A percentile compares a stretch with the other conserved stretches of the same genome.
phyloP scores from a whole-genome alignment of 305 asterid genomes.

The Solanum chacoense region DNA sequence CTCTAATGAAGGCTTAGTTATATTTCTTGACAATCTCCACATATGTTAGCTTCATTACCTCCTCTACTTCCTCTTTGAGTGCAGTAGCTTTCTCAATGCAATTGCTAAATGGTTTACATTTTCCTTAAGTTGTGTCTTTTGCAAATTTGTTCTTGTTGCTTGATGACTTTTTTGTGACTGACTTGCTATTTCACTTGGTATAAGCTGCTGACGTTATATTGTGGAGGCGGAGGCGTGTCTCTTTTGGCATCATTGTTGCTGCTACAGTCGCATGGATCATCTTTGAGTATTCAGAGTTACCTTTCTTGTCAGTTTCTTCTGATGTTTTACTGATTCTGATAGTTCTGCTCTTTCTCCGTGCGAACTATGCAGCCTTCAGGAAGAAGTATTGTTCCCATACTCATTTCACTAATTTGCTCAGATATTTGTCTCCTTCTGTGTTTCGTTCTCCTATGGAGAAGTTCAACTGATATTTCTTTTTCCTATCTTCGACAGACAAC shows the following conservation, averaged over 20 bases:
- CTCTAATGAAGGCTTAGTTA: not conserved
- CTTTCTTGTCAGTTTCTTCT: constrained; percentile 65
- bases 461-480: constrained; percentile 12
- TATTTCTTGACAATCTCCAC: not conserved
- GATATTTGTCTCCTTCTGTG: not conserved
- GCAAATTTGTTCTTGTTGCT: not conserved
- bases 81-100: not conserved
- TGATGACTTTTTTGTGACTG: constrained; percentile 5
- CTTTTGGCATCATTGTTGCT: constrained; percentile 54
- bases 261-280: constrained; percentile 82
- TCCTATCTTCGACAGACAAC: constrained; percentile 42
- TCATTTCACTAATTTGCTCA: not conserved
- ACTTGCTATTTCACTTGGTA: constrained; percentile 15
- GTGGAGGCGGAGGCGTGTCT: constrained; percentile 63
- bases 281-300: constrained; percentile 70
- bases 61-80: not conserved
- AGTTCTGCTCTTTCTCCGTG: constrained; percentile 59
- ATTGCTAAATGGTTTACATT: not conserved
- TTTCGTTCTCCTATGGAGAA: not conserved
- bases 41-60: not conserved
- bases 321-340: constrained; percentile 72
- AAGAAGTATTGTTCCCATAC: constrained; percentile 35
- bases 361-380: constrained; percentile 60
- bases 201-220: constrained; percentile 80
- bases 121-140: not conserved